phyloP scores from a whole-genome alignment of 495 filamentous ascomycete genomes.

The Aspergillus cavernicola region DNA sequence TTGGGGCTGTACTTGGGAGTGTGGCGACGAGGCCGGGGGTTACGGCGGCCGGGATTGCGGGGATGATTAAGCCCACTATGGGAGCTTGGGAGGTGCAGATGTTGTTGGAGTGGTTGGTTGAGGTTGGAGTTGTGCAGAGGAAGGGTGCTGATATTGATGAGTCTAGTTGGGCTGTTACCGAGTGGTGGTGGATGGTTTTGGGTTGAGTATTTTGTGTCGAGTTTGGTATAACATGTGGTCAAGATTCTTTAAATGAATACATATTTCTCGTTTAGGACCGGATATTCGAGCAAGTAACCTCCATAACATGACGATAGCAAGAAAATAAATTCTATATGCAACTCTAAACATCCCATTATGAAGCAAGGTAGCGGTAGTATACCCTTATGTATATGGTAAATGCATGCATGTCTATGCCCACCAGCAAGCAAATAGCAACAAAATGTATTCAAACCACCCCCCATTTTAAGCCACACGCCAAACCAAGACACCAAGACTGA shows the following conservation, averaged over 20 bases:
- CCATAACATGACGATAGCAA: too few relatives aligned
- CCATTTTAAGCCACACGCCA: not conserved
- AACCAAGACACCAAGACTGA: not conserved
- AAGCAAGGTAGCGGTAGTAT: not conserved
- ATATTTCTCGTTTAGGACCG: not conserved
- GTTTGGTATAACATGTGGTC: not conserved
- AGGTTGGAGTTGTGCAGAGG: conserved; percentile 41
- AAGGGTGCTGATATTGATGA: conserved; percentile 22
- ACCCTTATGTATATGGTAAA: not conserved
- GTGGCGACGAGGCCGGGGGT: conserved; percentile 59
- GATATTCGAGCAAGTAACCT: too few relatives aligned
- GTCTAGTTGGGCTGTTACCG: conserved; percentile 45
- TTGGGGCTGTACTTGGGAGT: conserved; percentile 55
- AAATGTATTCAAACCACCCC: not conserved
- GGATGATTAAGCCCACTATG: conserved; percentile 56
- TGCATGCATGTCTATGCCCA: too few relatives aligned
- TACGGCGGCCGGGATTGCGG: conserved; percentile 45
- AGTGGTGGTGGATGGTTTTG: conserved; percentile 69
- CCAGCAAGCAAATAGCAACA: not conserved
- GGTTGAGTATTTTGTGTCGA: not conserved
- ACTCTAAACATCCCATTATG: not conserved
- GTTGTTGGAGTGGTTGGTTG: conserved; percentile 61
- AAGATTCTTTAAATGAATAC: not conserved
- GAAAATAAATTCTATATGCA: conserved; percentile 1
- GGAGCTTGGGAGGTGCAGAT: conserved; percentile 65